Evolutionary conservation across 2,329 filamentous ascomycete genomes (phyloP), one percentile per base, ranked within the genome.

Genomic region (Ascochyta fabae): DNA sequence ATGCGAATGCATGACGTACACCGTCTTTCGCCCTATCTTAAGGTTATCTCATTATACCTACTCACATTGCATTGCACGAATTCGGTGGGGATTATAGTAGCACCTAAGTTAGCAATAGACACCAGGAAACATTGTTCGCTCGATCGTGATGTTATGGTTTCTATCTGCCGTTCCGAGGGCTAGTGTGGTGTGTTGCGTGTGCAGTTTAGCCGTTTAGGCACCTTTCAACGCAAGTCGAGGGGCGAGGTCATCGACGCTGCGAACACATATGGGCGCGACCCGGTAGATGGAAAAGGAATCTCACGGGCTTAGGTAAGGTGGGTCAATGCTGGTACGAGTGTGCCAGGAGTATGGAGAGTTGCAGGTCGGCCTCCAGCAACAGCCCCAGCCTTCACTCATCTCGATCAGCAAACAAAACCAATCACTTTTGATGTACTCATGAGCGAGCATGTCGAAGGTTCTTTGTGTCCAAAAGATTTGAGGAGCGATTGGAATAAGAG

Each of bases 141-240:
- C 29, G 26, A 27, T 35, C 15, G 22, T 29, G 9, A 6, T 24
- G 35, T 29, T 31, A 22, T 15, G n/a, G 31, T 15, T 22, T 16
- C 19, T 33, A 53, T 48, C 35, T 41, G 41, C 44, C 44, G 51
- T 8, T 42, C 10, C 40, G 44, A 33, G 24, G 24, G n/a, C 33
- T 26, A 22, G 24, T 26, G 19, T 15, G 31, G 36, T 36, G 36
- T 36, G 24, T 39, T 44, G 35, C 23, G 40, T 16, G 46, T 35
- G 52, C 43, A 65, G 61, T 71, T 72, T 71, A 71, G 62, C 69
- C 69, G 65, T 71, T 72, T 71, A 71, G 66, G 63, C 68, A 64
- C 45, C 40, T 50, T 31, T 45, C 46, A 42, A 19, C 22, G 34
- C 38, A 16, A 26, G 19, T 33, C 40, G 19, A 19, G n/a, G n/a